Percentiles rank a stretch among this genome's conserved stretches.
phyloP scores from a whole-genome alignment of 176 grass and related monocot species.

The Chrysopogon serrulatus region DNA sequence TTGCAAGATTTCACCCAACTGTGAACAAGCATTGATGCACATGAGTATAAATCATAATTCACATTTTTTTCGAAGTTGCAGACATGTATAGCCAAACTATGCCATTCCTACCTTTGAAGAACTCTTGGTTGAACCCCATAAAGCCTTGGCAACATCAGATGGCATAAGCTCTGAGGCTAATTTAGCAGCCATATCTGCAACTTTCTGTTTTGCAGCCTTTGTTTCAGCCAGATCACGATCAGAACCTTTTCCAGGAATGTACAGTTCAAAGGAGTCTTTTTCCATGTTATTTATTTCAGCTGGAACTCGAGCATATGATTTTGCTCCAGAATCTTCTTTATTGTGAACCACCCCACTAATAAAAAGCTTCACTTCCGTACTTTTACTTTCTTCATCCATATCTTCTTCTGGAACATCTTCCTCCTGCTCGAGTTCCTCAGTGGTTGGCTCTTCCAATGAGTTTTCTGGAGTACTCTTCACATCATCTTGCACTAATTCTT shows the following conservation, averaged over 20 bases:
- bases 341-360: conserved; percentile 91
- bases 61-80: neutral
- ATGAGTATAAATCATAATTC: neutral
- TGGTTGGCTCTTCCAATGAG: conserved; percentile 31
- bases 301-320: conserved; percentile 62
- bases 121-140: conserved; percentile 73
- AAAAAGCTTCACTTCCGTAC: conserved; percentile 62
- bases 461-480: conserved; percentile 46
- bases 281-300: conserved; percentile 80
- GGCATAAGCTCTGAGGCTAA: conserved; percentile 86
- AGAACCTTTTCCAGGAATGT: conserved; percentile 61
- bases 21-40: neutral
- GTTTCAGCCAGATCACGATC: conserved; percentile 46
- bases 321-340: conserved; percentile 60
- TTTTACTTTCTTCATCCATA: conserved; percentile 57
- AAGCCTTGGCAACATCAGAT: conserved; percentile 69
- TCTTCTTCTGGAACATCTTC: conserved; percentile 48
- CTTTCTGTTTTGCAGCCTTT: conserved; percentile 60
- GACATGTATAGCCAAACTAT: conserved; percentile 9
- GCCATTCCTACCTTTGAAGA: conserved; percentile 54
- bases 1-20: neutral
- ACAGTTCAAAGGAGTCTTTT: conserved; percentile 75
- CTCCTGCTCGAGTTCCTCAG: conserved; percentile 40
- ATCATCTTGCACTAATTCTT: conserved; percentile 63
- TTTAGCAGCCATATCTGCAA: conserved; percentile 69